Base-by-base conservation (phyloP, 2,329 filamentous ascomycete species). In the Aspergillus fructus region DNA sequence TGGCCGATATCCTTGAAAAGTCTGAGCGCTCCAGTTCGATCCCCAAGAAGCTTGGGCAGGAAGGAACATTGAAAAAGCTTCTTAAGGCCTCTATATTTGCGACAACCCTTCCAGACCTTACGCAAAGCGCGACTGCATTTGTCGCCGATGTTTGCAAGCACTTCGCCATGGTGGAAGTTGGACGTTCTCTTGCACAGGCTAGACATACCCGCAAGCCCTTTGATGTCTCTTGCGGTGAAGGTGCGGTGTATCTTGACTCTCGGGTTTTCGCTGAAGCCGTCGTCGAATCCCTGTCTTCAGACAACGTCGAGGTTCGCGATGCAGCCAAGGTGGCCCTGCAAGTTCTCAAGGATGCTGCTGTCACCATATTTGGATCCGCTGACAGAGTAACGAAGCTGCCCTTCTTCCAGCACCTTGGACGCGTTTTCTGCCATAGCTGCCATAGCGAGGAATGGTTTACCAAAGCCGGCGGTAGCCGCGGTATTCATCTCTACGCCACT, bases 401-500 rank as follows among this genome's bases (percentile, higher is more conserved):
- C 0, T 91, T 99, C 74, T 99, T 99, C 76, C 83, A 83, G 58
- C 88, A 93, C 67, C 81, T 99, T 5, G 88, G 89, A 40, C 89
- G 86, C 59, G 88, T 87, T 0, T 96, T 97, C 71, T 94, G 91
- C 66, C 94, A 99, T 71, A 92, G 91, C 63, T 99, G 94, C 72
- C 93, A 97, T 67, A 92, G 94, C 67, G 93, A 99, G 72, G 94
- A 99, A 68, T 99, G 96, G 94, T 99, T 96, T 70, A 93, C 93
- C 52, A 99, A 99, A 76, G 90, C 92, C 39, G 94, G 93, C 49
- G 94, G 94, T 40, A 93, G 90, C 53, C 78, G 93, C 19, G 96
- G 96, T 55, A 97, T 99, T 67, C 89, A 90, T 68, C 88, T 96
- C 56, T 79, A 99, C 57, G 87, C 93, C 33, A 93, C 90, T 2